Evolutionary conservation across 805 yeast genomes (phyloP).

Genomic region (Candida boleticola): DNA sequence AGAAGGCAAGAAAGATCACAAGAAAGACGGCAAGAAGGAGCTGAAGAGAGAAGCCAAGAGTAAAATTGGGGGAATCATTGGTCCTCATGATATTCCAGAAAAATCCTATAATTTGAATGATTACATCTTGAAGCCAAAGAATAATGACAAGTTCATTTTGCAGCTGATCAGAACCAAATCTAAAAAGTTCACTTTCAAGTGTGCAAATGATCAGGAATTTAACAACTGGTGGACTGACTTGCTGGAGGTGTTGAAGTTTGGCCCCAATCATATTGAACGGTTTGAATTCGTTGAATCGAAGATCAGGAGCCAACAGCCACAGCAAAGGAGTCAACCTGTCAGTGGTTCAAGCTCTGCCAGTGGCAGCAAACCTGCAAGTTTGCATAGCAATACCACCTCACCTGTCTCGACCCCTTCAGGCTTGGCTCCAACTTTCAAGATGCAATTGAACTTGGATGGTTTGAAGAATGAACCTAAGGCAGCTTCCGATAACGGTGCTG

Average conservation of each 20-base stretch:
- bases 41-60: constrained; percentile 23
- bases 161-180: constrained; percentile 23
- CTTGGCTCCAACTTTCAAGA: constrained; percentile 1
- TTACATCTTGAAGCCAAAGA: constrained; percentile 29
- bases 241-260: constrained; percentile 48
- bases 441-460: constrained; percentile 13
- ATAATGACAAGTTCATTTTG: constrained; percentile 35
- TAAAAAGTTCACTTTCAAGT: constrained; percentile 40
- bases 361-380: background rate
- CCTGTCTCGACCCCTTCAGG: background rate
- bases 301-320: constrained; percentile 23
- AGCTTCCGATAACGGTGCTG: constrained; percentile 3
- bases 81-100: constrained; percentile 37
- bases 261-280: constrained; percentile 46
- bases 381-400: background rate
- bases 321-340: background rate
- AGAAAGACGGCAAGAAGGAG: constrained; percentile 8
- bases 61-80: constrained; percentile 39
- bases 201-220: constrained; percentile 44
- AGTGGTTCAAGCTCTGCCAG: background rate
- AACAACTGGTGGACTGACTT: constrained; percentile 56
- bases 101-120: constrained; percentile 44
- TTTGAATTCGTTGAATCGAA: constrained; percentile 46
- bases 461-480: constrained; percentile 5
- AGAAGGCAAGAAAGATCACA: constrained; percentile 2